These are phyloP conservation scores for Ophiognomonia clavigignenti-juglandacearum DNA, from an alignment of 2,329 filamentous ascomycete species.

Conservation along the genomic window DNA sequence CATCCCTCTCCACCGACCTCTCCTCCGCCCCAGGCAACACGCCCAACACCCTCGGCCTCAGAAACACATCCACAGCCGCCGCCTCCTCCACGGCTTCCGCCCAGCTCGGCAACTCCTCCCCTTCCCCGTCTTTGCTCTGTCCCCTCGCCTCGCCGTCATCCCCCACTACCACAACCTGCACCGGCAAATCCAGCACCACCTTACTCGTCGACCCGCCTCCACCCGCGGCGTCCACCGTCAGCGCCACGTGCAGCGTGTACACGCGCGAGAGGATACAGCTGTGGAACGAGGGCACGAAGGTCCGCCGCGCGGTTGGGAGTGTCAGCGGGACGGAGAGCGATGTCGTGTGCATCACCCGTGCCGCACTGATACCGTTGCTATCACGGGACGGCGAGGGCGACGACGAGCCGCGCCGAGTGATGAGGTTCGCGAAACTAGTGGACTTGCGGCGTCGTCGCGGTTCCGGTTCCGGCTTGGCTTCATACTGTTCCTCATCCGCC, in stretches of 20 bases:
- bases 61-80: slow-evolving; percentile 37
- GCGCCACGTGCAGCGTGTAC: slow-evolving; percentile 45
- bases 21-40: not conserved
- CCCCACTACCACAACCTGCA: slow-evolving; percentile 44
- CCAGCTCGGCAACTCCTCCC: slow-evolving; percentile 40
- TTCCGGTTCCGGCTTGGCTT: too few species aligned
- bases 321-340: slow-evolving; percentile 42
- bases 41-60: slow-evolving; percentile 22
- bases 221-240: slow-evolving; percentile 33
- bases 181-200: slow-evolving; percentile 41
- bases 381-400: too few species aligned
- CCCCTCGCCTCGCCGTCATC: slow-evolving; percentile 20
- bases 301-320: slow-evolving; percentile 41
- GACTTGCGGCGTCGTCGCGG: slow-evolving; percentile 18
- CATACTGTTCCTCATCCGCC: slow-evolving; percentile 19
- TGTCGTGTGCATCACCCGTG: slow-evolving; percentile 34
- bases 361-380: too few species aligned
- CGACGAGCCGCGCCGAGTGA: slow-evolving; percentile 8
- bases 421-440: slow-evolving; percentile 9
- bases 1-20: not conserved
- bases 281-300: slow-evolving; percentile 54
- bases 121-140: not conserved
- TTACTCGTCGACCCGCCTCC: slow-evolving; percentile 28
- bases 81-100: slow-evolving; percentile 43
- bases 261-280: slow-evolving; percentile 51